Evolutionary conservation across 768 basidiomycete species (phyloP).

Genomic region (Mycena albidolilacea): DNA sequence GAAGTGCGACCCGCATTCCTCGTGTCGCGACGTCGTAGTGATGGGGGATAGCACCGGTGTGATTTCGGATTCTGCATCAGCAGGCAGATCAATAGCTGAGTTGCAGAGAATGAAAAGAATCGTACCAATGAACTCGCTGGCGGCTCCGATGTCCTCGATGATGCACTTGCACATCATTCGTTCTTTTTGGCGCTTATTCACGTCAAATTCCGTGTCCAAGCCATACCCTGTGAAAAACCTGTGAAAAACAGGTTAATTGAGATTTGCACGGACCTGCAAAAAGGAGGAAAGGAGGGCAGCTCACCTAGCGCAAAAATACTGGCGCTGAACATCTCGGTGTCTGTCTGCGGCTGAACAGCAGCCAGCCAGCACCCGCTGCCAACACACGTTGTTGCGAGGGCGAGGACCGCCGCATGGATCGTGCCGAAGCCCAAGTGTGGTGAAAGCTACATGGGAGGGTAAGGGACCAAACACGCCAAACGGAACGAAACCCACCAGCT

Average conservation of each 20-base stretch:
- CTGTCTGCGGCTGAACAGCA: conserved; percentile 73
- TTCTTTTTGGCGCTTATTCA: conserved; percentile 68
- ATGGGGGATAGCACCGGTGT: too few species aligned
- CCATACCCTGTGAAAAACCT: conserved; percentile 73
- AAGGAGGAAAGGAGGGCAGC: background rate
- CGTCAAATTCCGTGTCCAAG: conserved; percentile 72
- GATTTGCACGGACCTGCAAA: too few species aligned
- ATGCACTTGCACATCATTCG: conserved; percentile 72
- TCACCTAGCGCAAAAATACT: conserved; percentile 71
- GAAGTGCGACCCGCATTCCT: too few species aligned
- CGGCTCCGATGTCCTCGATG: conserved; percentile 76
- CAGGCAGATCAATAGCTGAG: too few species aligned
- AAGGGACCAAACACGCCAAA: too few species aligned
- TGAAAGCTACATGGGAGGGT: conserved; percentile 56
- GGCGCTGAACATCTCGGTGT: conserved; percentile 73
- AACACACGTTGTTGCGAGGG: conserved; percentile 81
- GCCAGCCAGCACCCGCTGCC: conserved; percentile 71
- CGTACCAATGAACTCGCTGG: too few species aligned
- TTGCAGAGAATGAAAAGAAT: too few species aligned
- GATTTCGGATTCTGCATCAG: too few species aligned
- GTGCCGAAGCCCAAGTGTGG: conserved; percentile 87
- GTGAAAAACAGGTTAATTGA: conserved; percentile 12
- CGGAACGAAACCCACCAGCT: too few species aligned
- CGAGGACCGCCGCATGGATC: conserved; percentile 84
- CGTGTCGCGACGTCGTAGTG: too few species aligned